Percentiles rank a stretch among this genome's conserved stretches.
Conservation (phyloP, 1,139 yeast genomes). For the Yamadazyma sp. region DNA sequence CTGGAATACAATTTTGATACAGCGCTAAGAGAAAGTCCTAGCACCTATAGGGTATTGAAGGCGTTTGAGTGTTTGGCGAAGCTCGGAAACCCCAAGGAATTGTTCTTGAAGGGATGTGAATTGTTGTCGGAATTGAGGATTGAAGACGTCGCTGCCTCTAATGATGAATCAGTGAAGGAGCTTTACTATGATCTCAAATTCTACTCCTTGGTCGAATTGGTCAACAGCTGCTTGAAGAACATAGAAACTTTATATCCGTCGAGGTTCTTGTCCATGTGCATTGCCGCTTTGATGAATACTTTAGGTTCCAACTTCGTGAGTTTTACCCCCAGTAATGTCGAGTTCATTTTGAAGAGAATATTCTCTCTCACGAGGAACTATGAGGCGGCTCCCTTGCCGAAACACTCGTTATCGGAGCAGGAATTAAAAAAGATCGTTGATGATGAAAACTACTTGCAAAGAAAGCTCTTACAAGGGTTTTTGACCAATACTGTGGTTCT, state of each 20-base stretch:
- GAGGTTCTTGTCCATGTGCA: conserved; percentile 66
- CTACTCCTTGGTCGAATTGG: conserved; percentile 62
- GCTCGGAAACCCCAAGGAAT: conserved; percentile 77
- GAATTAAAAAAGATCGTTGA: conserved; percentile 41
- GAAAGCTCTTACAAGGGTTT: conserved; percentile 44
- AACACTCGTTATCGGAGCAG: conserved; percentile 28
- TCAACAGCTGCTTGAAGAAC: conserved; percentile 50
- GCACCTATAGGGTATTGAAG: conserved; percentile 39
- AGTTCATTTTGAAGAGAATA: conserved; percentile 58
- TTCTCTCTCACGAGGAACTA: conserved; percentile 70
- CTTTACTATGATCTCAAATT: conserved; percentile 55
- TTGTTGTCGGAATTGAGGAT: conserved; percentile 36
- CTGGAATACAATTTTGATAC: conserved; percentile 20
- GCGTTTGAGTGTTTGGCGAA: conserved; percentile 60
- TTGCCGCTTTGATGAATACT: conserved; percentile 54
- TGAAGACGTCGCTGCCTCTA: conserved; percentile 18
- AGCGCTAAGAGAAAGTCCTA: conserved; percentile 33
- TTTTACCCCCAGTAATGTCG: conserved; percentile 23
- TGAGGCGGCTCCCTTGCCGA: conserved; percentile 45
- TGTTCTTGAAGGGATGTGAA: conserved; percentile 70
- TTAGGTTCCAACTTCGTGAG: conserved; percentile 36
- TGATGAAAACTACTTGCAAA: conserved; percentile 56
- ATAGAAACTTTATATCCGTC: conserved; percentile 74
- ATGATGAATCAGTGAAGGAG: conserved; percentile 20
- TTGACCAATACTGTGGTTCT: conserved; percentile 46